phyloP scores from a whole-genome alignment of 441 rosid genomes.

The Biscutella auriculata region DNA sequence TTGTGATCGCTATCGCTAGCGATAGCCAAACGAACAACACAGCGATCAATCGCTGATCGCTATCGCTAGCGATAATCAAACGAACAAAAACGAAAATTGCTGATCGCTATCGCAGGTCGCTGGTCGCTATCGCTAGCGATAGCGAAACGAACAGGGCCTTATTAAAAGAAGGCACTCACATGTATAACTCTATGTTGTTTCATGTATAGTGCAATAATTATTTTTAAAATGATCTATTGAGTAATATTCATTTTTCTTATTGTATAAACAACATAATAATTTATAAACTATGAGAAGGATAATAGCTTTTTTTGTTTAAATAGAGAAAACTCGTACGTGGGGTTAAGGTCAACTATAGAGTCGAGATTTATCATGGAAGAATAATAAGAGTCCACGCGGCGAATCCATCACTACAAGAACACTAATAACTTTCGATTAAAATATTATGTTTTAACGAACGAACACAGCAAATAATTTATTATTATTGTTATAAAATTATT shows the following conservation, averaged over 20 bases:
- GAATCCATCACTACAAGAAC: conserved; percentile 22
- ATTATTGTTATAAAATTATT: conserved; percentile 1
- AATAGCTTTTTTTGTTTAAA: neutral
- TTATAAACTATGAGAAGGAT: neutral
- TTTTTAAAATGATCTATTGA: neutral
- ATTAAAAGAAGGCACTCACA: neutral
- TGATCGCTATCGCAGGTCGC: too few relatives aligned
- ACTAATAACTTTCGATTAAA: conserved; percentile 12
- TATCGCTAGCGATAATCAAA: too few relatives aligned
- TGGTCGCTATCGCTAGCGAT: too few relatives aligned
- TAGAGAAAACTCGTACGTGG: conserved; percentile 8
- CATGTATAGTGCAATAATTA: neutral
- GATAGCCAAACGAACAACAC: too few relatives aligned
- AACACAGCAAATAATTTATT: neutral
- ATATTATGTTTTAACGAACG: neutral
- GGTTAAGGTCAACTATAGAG: conserved; percentile 20
- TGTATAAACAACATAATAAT: neutral
- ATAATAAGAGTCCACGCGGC: conserved; percentile 25
- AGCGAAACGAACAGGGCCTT: too few relatives aligned
- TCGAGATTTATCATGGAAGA: conserved; percentile 20
- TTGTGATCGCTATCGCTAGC: too few relatives aligned
- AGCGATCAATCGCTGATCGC: too few relatives aligned
- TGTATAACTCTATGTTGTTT: neutral
- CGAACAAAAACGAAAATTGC: too few relatives aligned
- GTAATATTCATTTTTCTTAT: too few relatives aligned